A percentile compares a stretch with the other conserved stretches of the same genome.
phyloP scores from a whole-genome alignment of 768 basidiomycete species.

The Auricularia auricula-judae region DNA sequence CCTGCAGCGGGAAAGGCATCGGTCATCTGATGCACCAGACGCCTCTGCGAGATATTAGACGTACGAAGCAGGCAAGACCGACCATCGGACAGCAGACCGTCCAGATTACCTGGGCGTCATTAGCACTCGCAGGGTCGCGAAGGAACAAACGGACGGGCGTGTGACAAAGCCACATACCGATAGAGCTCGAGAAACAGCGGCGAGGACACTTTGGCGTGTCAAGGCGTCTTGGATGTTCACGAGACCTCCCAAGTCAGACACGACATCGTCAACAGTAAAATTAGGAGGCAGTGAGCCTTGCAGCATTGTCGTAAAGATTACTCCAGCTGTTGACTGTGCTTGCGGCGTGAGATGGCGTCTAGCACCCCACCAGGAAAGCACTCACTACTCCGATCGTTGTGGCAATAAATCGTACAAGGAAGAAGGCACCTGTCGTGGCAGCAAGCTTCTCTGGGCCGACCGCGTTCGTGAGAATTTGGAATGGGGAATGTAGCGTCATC shows the following conservation, averaged over 20 bases:
- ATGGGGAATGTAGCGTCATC: conserved; percentile 78
- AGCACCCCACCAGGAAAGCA: neutral
- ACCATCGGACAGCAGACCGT: neutral
- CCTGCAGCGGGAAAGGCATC: neutral
- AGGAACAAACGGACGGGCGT: neutral
- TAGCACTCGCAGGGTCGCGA: neutral
- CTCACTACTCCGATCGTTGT: conserved; percentile 72
- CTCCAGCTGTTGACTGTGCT: neutral
- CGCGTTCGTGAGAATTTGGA: conserved; percentile 63
- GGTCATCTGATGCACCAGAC: neutral
- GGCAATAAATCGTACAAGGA: conserved; percentile 78
- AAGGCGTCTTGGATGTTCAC: neutral
- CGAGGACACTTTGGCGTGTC: neutral
- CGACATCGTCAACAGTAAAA: neutral
- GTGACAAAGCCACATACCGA: neutral
- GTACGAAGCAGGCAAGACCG: neutral
- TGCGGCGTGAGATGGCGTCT: neutral
- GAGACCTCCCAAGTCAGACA: neutral
- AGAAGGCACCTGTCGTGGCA: conserved; percentile 76
- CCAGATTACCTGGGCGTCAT: neutral
- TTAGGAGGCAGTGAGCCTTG: neutral
- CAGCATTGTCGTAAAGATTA: neutral
- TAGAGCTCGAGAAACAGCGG: neutral
- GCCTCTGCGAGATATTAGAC: neutral
- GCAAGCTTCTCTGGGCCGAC: conserved; percentile 59